phyloP scores from a whole-genome alignment of 2,329 filamentous ascomycete genomes.

The Xylariaceae sp. region DNA sequence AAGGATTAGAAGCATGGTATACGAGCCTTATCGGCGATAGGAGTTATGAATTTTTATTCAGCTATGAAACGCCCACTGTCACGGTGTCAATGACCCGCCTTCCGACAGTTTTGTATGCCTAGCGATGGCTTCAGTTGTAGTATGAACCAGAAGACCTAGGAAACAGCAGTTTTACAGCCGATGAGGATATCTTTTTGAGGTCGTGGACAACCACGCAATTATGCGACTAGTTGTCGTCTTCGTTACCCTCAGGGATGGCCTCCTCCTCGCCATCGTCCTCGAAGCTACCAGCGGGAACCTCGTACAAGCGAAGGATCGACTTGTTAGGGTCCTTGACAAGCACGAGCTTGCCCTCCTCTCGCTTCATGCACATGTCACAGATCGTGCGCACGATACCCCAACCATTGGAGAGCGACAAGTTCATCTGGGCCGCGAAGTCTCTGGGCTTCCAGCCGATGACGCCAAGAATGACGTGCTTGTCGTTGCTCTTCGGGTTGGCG shows the following conservation, averaged over 20 bases:
- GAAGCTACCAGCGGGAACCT: slow-evolving; percentile 80
- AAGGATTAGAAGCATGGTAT: not conserved
- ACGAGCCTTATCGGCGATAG: not conserved
- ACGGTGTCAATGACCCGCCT: not conserved
- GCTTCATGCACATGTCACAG: slow-evolving; percentile 82
- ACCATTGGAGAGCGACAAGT: slow-evolving; percentile 90
- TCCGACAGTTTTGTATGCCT: not conserved
- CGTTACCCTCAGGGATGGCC: slow-evolving; percentile 45
- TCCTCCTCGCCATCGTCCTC: slow-evolving; percentile 81
- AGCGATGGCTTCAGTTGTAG: not conserved
- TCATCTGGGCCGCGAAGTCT: slow-evolving; percentile 97
- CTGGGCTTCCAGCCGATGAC: slow-evolving; percentile 97
- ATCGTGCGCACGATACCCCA: slow-evolving; percentile 99
- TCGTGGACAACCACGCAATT: not conserved
- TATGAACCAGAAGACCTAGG: not conserved
- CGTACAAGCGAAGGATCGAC: slow-evolving; percentile 86
- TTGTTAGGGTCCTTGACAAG: slow-evolving; percentile 93
- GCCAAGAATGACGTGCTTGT: slow-evolving; percentile 91
- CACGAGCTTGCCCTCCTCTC: slow-evolving; percentile 75
- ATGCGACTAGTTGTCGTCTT: slow-evolving; percentile 30
- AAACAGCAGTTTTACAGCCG: not conserved
- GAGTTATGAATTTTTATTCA: not conserved
- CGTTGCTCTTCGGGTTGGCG: slow-evolving; percentile 82
- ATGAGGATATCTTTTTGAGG: not conserved
- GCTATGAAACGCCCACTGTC: not conserved